phyloP scores from a whole-genome alignment of 2,329 filamentous ascomycete genomes.

The Cercospora berteroae region DNA sequence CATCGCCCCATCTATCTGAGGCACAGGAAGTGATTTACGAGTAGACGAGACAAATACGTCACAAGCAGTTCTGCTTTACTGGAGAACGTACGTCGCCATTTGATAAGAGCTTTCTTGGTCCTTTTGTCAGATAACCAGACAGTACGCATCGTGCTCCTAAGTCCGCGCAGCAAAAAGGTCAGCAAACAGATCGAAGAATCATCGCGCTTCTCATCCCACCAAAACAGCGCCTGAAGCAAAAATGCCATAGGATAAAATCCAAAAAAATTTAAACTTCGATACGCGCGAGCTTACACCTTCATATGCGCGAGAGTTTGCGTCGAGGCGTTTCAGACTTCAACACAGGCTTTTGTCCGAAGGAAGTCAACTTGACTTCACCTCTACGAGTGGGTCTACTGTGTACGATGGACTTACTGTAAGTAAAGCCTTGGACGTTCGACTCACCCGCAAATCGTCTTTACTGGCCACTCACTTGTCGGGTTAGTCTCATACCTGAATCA shows the following conservation, averaged over 20 bases:
- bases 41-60: neutral
- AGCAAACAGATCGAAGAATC: neutral
- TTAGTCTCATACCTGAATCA: neutral
- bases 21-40: neutral
- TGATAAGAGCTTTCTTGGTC: neutral
- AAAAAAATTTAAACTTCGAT: neutral
- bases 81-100: neutral
- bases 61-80: neutral
- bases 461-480: too few species aligned
- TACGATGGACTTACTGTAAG: neutral
- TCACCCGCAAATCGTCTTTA: neutral
- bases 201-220: too few species aligned
- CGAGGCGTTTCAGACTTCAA: neutral
- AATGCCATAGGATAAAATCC: neutral
- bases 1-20: neutral
- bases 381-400: neutral
- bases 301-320: neutral
- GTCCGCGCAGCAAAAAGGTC: neutral
- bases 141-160: neutral
- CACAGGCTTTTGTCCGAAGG: conserved; percentile 2
- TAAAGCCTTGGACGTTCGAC: neutral
- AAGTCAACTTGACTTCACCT: conserved; percentile 15
- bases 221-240: neutral
- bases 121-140: neutral
- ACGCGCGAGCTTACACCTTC: neutral